phyloP scores from a whole-genome alignment of 208 protist species.

The Zelonia costaricensis region DNA sequence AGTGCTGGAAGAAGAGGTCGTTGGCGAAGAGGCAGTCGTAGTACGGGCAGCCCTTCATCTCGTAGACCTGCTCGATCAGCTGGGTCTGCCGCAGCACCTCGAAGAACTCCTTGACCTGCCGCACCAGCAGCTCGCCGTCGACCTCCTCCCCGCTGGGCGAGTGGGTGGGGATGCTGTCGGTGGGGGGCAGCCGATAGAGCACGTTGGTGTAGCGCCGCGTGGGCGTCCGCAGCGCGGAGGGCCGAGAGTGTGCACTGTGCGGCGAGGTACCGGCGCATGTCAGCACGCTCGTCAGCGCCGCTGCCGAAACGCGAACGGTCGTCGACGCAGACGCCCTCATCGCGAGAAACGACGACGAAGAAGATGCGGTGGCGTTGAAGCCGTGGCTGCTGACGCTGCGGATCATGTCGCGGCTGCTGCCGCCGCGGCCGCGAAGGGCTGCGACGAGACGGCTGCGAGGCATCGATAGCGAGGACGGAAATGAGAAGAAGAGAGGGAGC shows the following conservation, averaged over 20 bases:
- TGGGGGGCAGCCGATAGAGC: slow-evolving; percentile 69
- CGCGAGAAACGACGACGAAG: too few relatives aligned
- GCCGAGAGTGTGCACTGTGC: too few relatives aligned
- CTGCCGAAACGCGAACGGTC: background rate
- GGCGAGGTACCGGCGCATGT: too few relatives aligned
- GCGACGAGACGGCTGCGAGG: background rate
- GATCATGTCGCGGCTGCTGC: too few relatives aligned
- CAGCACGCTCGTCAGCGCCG: too few relatives aligned
- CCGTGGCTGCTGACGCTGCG: too few relatives aligned
- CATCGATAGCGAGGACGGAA: too few relatives aligned
- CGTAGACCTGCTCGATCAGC: slow-evolving; percentile 75
- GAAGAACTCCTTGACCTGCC: slow-evolving; percentile 69
- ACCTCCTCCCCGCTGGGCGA: slow-evolving; percentile 69
- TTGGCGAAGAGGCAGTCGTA: slow-evolving; percentile 79
- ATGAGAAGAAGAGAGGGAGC: background rate
- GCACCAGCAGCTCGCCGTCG: slow-evolving; percentile 69
- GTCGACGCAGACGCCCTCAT: background rate
- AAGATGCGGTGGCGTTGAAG: too few relatives aligned
- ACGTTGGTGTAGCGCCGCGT: slow-evolving; percentile 72
- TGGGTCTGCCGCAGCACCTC: slow-evolving; percentile 59
- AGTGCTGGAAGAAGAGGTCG: slow-evolving; percentile 83
- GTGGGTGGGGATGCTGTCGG: slow-evolving; percentile 74
- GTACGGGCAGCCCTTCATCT: slow-evolving; percentile 85
- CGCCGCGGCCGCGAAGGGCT: too few relatives aligned
- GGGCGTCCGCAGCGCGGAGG: slow-evolving; percentile 6